Percentiles rank a stretch among this genome's conserved stretches.
Conservation (phyloP, 306 rosid genomes). For the Dicorynia guianensis region DNA sequence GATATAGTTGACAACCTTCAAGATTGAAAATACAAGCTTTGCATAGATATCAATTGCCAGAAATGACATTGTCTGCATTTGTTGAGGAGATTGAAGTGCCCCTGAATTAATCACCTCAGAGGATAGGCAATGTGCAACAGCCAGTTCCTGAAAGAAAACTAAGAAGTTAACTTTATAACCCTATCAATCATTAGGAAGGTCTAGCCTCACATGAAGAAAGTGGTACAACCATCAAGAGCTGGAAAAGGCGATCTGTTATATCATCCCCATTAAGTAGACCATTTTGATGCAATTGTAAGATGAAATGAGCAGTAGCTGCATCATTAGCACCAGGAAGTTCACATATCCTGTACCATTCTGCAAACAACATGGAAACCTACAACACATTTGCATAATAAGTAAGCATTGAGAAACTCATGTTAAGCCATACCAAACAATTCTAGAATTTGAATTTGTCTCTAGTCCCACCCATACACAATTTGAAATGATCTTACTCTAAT, state of each 20-base stretch:
- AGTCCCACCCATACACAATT: slow-evolving; percentile 4
- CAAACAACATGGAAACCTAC: slow-evolving; percentile 79
- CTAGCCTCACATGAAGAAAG: slow-evolving; percentile 20
- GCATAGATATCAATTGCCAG: slow-evolving; percentile 89
- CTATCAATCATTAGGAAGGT: neutral
- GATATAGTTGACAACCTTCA: slow-evolving; percentile 64
- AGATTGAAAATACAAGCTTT: slow-evolving; percentile 77
- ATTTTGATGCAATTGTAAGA: slow-evolving; percentile 75
- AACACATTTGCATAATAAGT: slow-evolving; percentile 30
- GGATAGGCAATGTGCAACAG: slow-evolving; percentile 83
- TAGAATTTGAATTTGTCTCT: neutral
- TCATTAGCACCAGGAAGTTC: slow-evolving; percentile 87
- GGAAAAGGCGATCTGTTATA: slow-evolving; percentile 84
- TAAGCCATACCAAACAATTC: neutral
- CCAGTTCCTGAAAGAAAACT: slow-evolving; percentile 63
- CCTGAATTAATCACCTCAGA: slow-evolving; percentile 76
- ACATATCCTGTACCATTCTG: slow-evolving; percentile 89
- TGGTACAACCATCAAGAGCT: slow-evolving; percentile 65
- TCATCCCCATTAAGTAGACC: slow-evolving; percentile 96
- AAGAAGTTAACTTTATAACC: slow-evolving; percentile 13
- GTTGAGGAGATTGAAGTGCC: slow-evolving; percentile 75
- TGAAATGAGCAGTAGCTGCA: slow-evolving; percentile 64
- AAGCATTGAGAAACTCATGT: slow-evolving; percentile 10
- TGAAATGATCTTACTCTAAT: neutral
- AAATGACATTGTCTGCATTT: slow-evolving; percentile 71